Conservation (phyloP, 768 basidiomycete species). For the Russula earlei region DNA sequence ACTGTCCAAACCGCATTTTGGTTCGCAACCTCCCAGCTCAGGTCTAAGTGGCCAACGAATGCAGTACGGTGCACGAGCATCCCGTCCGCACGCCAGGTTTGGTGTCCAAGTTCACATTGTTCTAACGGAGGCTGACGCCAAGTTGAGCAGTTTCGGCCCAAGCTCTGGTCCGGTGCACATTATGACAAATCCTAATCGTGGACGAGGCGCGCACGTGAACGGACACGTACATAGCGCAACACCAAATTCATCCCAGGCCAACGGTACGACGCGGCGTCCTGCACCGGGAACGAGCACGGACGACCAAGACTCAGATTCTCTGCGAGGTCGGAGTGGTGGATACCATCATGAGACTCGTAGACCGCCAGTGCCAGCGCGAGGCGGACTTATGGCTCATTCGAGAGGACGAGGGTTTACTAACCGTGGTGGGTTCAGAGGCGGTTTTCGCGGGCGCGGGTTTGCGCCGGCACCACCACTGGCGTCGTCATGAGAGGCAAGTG, state of each 20-base stretch:
- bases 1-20: conserved; percentile 60
- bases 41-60: conserved; percentile 44
- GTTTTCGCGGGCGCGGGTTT: conserved; percentile 23
- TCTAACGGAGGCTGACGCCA: neutral
- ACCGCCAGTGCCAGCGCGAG: conserved; percentile 19
- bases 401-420: conserved; percentile 26
- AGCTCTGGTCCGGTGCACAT: conserved; percentile 45
- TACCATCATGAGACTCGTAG: conserved; percentile 7
- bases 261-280: conserved; percentile 10
- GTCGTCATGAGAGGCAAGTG: conserved; percentile 4
- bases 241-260: conserved; percentile 20
- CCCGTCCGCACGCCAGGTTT: conserved; percentile 31
- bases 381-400: conserved; percentile 20
- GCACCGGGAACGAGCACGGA: neutral
- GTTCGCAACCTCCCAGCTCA: conserved; percentile 54
- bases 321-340: neutral
- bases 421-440: conserved; percentile 24
- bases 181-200: conserved; percentile 68
- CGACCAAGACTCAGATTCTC: conserved; percentile 18
- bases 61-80: conserved; percentile 59
- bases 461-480: neutral
- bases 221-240: conserved; percentile 21
- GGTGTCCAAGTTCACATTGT: neutral
- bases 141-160: conserved; percentile 22
- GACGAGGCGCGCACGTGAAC: conserved; percentile 26